phyloP scores from a whole-genome alignment of 2,329 filamentous ascomycete species.

The Lecanicillium sp. region DNA sequence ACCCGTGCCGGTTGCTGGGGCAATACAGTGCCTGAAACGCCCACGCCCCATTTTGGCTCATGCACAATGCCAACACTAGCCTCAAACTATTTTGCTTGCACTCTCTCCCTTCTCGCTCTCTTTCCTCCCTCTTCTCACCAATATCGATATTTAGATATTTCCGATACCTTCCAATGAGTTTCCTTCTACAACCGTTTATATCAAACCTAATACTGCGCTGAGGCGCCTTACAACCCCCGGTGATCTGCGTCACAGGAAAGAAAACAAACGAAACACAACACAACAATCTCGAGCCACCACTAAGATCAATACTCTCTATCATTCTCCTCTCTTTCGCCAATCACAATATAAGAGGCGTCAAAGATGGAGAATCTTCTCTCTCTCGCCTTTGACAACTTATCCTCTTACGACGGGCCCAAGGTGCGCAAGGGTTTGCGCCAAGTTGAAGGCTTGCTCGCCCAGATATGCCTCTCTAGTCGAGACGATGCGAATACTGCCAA shows the following conservation, averaged over 20 bases:
- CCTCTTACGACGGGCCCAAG: constrained; percentile 81
- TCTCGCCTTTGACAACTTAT: constrained; percentile 92
- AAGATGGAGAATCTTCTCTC: constrained; percentile 86
- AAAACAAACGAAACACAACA: no score
- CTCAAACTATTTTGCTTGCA: no score
- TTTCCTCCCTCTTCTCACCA: constrained; percentile 12
- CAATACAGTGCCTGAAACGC: background rate
- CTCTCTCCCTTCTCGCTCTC: constrained; percentile 4
- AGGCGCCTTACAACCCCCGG: no score
- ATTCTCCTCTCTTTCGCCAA: background rate
- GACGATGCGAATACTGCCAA: constrained; percentile 13
- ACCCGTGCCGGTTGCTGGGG: constrained; percentile 3
- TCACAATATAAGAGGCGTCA: constrained; percentile 8
- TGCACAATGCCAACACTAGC: no score
- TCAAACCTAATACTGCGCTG: no score
- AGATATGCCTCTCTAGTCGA: constrained; percentile 71
- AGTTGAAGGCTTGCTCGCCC: constrained; percentile 86
- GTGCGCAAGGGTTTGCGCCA: constrained; percentile 90
- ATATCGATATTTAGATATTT: constrained; percentile 5
- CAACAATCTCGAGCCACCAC: no score
- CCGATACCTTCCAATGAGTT: no score
- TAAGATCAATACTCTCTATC: no score
- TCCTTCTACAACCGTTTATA: no score
- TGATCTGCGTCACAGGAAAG: no score
- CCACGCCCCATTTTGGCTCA: no score